These are phyloP conservation scores for Phytophthora pseudosyringae DNA, from an alignment of 352 stramenopile genomes.

Conservation along the genomic window DNA sequence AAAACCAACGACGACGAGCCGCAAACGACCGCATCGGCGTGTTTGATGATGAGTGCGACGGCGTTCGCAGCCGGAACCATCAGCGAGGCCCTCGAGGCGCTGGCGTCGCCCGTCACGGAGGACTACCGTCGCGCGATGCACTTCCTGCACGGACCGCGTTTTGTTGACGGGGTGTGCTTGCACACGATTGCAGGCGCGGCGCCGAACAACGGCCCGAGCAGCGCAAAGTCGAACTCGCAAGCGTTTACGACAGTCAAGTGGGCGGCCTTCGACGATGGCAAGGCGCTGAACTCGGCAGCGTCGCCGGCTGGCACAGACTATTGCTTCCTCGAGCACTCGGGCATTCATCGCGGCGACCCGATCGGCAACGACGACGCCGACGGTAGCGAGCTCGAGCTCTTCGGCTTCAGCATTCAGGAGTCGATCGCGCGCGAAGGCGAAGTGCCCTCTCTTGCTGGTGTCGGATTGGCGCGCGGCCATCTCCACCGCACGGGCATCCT, in stretches of 20 bases:
- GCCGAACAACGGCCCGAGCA: slow-evolving; percentile 4
- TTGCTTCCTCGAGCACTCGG: slow-evolving; percentile 80
- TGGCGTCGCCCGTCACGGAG: slow-evolving; percentile 68
- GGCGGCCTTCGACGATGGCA: slow-evolving; percentile 67
- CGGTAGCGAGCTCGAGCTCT: slow-evolving; percentile 31
- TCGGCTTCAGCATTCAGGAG: slow-evolving; percentile 75
- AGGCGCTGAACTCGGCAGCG: slow-evolving; percentile 34
- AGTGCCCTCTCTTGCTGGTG: slow-evolving; percentile 59
- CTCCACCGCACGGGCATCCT: slow-evolving; percentile 71
- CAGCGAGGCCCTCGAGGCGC: slow-evolving; percentile 67
- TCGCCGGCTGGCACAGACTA: slow-evolving; percentile 64
- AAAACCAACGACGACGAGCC: slow-evolving; percentile 4
- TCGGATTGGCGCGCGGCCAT: slow-evolving; percentile 60
- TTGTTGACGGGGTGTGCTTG: slow-evolving; percentile 68
- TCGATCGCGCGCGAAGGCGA: slow-evolving; percentile 68
- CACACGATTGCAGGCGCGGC: slow-evolving; percentile 47
- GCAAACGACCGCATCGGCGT: slow-evolving; percentile 36
- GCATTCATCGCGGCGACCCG: slow-evolving; percentile 38
- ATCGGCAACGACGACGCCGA: background rate
- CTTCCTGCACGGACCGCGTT: slow-evolving; percentile 63
- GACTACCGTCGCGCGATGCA: slow-evolving; percentile 74
- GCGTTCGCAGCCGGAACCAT: slow-evolving; percentile 62
- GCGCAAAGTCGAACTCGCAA: slow-evolving; percentile 32
- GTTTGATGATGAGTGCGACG: slow-evolving; percentile 68
- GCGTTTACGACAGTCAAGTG: slow-evolving; percentile 80